Base-by-base conservation (phyloP, 345 rosid species). In the Rhodomyrtus tomentosa region DNA sequence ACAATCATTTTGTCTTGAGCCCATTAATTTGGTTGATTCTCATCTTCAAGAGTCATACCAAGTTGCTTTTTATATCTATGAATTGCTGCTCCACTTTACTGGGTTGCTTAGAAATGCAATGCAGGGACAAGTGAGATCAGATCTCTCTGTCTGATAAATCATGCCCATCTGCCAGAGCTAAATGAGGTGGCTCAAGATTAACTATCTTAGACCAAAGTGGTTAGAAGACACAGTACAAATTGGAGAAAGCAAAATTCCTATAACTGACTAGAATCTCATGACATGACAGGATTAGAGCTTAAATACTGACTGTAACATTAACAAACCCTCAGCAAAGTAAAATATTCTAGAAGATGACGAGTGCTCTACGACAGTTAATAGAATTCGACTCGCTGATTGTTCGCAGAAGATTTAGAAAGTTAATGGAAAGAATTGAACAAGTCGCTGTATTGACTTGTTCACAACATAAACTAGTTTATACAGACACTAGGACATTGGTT, bases 111-210 rank as follows among this genome's bases (percentile, higher is more conserved):
- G 76, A 68, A 59, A 68, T 21, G 76, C 42, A 16, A 68, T 32
- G 83, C 72, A n/a, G 18, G 82, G 38, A 81, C 45, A 45, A 62
- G 48, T 82, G 80, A 68, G 76, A 68, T 68, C 76, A 56, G 10
- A 11, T 84, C 84, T 86, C 87, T 54, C 84, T 80, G 13, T 84
- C 87, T 14, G 84, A 86, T 45, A 48, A 36, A 68, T 85, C 81
- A 53, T 32, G 49, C 58, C 81, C 86, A 86, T 81, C 89, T 80
- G 24, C 76, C 83, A 49, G 53, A 50, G 55, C 56, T 50, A 1
- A 27, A 50, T 13, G 36, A 49, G 55, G 82, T 50, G 82, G 50
- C 83, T 81, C 32, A 68, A 68, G 24, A 18, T 14, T 59, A 27
- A 14, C 1, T 29, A 68, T 68, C 45, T 32, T 68, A 13, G 76